These are phyloP conservation scores for Coelastrella sp. DNA, from an alignment of 139 green algal species.

Conservation along the genomic window DNA sequence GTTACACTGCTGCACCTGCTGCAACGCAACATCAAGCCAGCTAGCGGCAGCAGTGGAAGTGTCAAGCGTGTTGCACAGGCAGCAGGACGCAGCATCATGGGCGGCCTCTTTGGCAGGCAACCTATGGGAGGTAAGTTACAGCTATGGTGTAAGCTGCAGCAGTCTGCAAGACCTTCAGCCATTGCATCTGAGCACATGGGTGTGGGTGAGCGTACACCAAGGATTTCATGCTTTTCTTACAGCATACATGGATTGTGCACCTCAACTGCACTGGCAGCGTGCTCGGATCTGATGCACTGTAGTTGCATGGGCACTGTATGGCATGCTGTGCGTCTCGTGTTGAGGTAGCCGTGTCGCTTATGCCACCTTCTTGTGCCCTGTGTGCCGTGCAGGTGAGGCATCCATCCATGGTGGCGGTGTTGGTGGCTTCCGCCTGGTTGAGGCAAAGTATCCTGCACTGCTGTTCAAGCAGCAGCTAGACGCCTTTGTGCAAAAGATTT, in stretches of 20 bases:
- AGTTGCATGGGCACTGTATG: not conserved
- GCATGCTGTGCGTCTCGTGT: not conserved
- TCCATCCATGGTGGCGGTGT: conserved; percentile 89
- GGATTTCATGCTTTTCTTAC: no score
- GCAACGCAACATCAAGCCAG: conserved; percentile 95
- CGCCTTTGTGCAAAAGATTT: conserved; percentile 98
- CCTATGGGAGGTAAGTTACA: conserved; percentile 17
- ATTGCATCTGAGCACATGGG: not conserved
- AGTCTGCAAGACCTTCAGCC: not conserved
- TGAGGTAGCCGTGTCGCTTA: not conserved
- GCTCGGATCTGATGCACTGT: no score
- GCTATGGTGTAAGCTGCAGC: no score
- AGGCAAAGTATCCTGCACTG: conserved; percentile 99
- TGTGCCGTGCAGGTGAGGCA: conserved; percentile 64
- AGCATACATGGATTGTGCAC: no score
- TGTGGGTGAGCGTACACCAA: not conserved
- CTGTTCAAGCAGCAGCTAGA: conserved; percentile 99
- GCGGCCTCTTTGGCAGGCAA: conserved; percentile 54
- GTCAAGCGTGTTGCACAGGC: conserved; percentile 38
- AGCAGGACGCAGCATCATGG: conserved; percentile 57
- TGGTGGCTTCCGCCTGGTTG: conserved; percentile 88
- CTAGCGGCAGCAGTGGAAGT: conserved; percentile 58
- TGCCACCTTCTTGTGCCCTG: not conserved
- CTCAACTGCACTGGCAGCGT: no score
- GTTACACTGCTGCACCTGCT: conserved; percentile 96